Percentiles rank a stretch among this genome's conserved stretches.
Conservation (phyloP, 1,284 basidiomycete genomes). For the Naganishia cerealis region DNA sequence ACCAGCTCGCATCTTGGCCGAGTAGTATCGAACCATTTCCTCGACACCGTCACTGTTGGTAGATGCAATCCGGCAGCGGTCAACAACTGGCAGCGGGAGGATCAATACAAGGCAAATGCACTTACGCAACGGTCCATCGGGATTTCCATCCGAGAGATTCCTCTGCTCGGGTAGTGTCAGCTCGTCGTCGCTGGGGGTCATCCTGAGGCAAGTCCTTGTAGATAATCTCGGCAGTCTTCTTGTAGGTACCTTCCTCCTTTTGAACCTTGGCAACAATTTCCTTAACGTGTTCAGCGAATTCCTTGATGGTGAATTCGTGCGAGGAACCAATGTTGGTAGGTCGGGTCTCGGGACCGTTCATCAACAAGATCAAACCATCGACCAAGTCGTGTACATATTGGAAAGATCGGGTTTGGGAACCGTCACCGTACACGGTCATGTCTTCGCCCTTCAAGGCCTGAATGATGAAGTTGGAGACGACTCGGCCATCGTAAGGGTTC, state of each 20-base stretch:
- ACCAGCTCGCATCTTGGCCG: constrained; percentile 36
- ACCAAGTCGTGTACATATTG: constrained; percentile 60
- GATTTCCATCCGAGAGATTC: constrained; percentile 85
- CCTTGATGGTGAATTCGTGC: constrained; percentile 89
- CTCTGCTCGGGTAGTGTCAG: constrained; percentile 88
- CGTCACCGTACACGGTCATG: constrained; percentile 96
- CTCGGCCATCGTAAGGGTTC: constrained; percentile 93
- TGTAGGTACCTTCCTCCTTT: constrained; percentile 68
- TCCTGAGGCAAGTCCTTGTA: constrained; percentile 85
- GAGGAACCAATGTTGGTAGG: constrained; percentile 93
- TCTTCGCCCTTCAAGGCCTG: constrained; percentile 93
- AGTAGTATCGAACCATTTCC: constrained; percentile 37
- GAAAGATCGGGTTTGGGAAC: constrained; percentile 92
- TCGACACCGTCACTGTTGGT: constrained; percentile 33
- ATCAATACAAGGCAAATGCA: not conserved
- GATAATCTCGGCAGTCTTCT: constrained; percentile 68
- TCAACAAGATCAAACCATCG: constrained; percentile 73
- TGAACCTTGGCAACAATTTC: constrained; percentile 87
- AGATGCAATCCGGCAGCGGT: no score
- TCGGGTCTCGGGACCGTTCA: constrained; percentile 85
- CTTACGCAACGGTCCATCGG: constrained; percentile 61
- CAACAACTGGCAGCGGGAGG: constrained; percentile 27
- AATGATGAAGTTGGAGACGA: constrained; percentile 97
- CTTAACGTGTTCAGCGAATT: constrained; percentile 82
- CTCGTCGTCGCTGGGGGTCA: constrained; percentile 88